phyloP scores from a whole-genome alignment of 2,329 filamentous ascomycete species.

The Aspergillus sp. region DNA sequence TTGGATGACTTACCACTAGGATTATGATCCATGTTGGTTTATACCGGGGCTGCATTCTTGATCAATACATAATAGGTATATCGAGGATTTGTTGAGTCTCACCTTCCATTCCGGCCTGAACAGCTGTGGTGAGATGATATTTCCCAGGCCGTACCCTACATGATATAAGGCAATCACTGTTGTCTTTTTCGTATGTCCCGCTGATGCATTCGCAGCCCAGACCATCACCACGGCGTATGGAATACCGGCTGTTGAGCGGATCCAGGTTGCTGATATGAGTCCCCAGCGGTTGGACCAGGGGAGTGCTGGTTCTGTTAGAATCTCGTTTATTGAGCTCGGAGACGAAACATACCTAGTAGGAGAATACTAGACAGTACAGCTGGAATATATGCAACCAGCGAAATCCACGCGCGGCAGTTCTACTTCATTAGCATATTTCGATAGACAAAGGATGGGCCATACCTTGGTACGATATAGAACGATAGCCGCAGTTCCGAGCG shows the following conservation, averaged over 20 bases:
- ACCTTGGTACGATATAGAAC: conserved; percentile 30
- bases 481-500: conserved; percentile 28
- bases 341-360: conserved; percentile 18
- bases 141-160: conserved; percentile 42
- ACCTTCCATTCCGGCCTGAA: conserved; percentile 38
- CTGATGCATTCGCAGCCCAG: conserved; percentile 39
- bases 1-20: not conserved
- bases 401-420: conserved; percentile 18
- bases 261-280: conserved; percentile 38
- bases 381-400: conserved; percentile 34
- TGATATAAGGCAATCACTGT: conserved; percentile 29
- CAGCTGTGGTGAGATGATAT: conserved; percentile 45
- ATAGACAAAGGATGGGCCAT: not conserved
- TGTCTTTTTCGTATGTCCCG: conserved; percentile 47
- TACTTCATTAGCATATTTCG: not conserved
- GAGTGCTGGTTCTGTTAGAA: conserved; percentile 16
- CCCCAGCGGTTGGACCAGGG: conserved; percentile 42
- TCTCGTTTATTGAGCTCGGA: not conserved
- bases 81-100: not conserved
- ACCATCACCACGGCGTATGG: conserved; percentile 43
- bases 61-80: not conserved
- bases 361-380: conserved; percentile 39
- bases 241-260: conserved; percentile 38
- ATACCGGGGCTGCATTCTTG: not conserved
- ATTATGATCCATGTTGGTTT: not conserved